Evolutionary conservation across 2,329 filamentous ascomycete genomes (phyloP).

Genomic region (Seiridium cupressi): DNA sequence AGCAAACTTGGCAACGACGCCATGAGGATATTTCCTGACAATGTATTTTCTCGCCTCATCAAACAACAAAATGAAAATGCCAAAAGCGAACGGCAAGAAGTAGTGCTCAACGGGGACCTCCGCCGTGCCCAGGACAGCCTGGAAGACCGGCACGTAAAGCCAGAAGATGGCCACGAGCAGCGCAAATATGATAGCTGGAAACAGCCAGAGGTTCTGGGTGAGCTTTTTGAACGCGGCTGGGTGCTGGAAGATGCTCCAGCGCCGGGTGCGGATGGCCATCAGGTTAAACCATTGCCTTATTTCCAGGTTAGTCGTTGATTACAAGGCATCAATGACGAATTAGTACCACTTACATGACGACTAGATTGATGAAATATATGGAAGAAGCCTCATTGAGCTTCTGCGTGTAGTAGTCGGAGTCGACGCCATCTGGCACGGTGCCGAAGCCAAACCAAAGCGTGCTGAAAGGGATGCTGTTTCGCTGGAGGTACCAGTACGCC

Average conservation of each 20-base stretch:
- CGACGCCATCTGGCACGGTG: slow-evolving; percentile 44
- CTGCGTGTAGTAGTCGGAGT: slow-evolving; percentile 50
- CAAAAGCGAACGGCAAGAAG: slow-evolving; percentile 75
- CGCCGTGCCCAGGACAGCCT: slow-evolving; percentile 58
- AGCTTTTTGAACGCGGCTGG: slow-evolving; percentile 63
- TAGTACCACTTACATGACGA: slow-evolving; percentile 61
- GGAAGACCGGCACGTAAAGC: slow-evolving; percentile 66
- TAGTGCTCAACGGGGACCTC: slow-evolving; percentile 69
- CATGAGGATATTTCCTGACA: slow-evolving; percentile 57
- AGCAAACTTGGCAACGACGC: slow-evolving; percentile 57
- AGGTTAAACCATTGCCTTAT: slow-evolving; percentile 71
- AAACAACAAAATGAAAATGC: slow-evolving; percentile 56
- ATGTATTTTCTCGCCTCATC: slow-evolving; percentile 67
- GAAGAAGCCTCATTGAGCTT: slow-evolving; percentile 65
- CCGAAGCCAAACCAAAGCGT: slow-evolving; percentile 69
- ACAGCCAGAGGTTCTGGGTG: slow-evolving; percentile 67
- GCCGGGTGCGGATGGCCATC: slow-evolving; percentile 64
- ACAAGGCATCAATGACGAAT: background rate
- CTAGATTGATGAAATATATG: slow-evolving; percentile 78
- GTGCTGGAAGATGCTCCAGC: slow-evolving; percentile 69
- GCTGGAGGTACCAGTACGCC: slow-evolving; percentile 65
- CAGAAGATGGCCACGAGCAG: slow-evolving; percentile 69
- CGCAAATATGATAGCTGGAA: slow-evolving; percentile 69
- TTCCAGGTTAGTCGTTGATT: background rate
- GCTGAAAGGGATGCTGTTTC: slow-evolving; percentile 62